Evolutionary conservation across 192 early-diverging fungal genomes (phyloP).

Genomic region (Helicostylum pulchrum): DNA sequence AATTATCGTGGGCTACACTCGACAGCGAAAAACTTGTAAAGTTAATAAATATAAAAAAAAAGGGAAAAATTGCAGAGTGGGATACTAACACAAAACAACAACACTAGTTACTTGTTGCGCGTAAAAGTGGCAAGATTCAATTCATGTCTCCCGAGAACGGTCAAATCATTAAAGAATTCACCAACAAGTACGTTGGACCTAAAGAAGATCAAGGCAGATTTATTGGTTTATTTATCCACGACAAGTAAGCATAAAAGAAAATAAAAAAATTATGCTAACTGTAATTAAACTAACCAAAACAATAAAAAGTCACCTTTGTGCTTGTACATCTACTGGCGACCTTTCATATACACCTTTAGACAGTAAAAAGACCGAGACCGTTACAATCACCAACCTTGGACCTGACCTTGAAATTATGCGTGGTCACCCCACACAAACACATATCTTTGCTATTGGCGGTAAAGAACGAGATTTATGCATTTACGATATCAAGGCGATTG

Average conservation of each 20-base stretch:
- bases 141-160: conserved; percentile 43
- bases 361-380: conserved; percentile 15
- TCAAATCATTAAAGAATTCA: conserved; percentile 33
- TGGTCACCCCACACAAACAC: conserved; percentile 56
- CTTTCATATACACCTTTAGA: conserved; percentile 20
- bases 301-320: conserved; percentile 10
- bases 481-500: conserved; percentile 57
- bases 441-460: conserved; percentile 81
- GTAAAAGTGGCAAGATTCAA: conserved; percentile 50
- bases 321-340: conserved; percentile 15
- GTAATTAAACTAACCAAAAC: not conserved
- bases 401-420: conserved; percentile 64
- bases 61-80: no score
- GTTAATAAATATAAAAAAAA: not conserved
- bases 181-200: conserved; percentile 27
- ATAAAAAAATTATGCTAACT: not conserved
- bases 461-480: conserved; percentile 81
- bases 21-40: conserved; percentile 27
- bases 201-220: conserved; percentile 40
- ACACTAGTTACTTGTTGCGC: conserved; percentile 45
- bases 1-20: conserved; percentile 26
- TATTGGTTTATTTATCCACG: conserved; percentile 47
- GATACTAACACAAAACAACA: no score
- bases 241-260: conserved; percentile 31
- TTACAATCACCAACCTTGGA: conserved; percentile 23